These are phyloP conservation scores for Arthrinium phaeospermum DNA, from an alignment of 2,329 filamentous ascomycete species.

Conservation along the genomic window DNA sequence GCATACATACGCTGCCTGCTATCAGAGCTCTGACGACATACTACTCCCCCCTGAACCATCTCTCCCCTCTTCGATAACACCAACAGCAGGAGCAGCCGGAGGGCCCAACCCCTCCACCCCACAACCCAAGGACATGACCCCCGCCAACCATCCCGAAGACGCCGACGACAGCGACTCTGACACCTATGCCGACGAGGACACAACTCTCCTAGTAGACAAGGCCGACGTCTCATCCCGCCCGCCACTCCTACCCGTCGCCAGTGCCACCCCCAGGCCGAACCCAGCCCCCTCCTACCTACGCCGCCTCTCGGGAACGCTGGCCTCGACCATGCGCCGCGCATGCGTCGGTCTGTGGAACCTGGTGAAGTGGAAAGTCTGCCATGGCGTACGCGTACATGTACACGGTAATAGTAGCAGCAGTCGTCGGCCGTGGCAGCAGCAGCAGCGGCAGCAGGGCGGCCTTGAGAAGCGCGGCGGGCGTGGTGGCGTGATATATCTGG, in stretches of 20 bases:
- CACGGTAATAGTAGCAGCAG: too few species aligned
- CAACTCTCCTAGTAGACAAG: not conserved
- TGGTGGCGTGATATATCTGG: not conserved
- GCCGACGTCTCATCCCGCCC: not conserved
- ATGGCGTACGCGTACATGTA: not conserved
- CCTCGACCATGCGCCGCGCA: not conserved
- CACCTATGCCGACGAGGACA: not conserved
- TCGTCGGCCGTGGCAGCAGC: not conserved
- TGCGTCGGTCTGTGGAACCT: not conserved
- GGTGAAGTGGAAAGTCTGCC: not conserved
- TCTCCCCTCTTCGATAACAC: not conserved
- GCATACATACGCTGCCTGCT: too few species aligned
- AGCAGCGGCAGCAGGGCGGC: not conserved
- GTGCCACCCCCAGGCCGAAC: not conserved
- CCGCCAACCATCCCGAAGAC: not conserved
- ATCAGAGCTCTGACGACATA: not conserved
- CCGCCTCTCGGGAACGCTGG: not conserved
- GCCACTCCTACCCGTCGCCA: too few species aligned
- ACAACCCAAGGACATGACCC: not conserved
- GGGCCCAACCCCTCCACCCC: too few species aligned
- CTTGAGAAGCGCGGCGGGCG: not conserved
- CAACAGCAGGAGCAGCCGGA: not conserved
- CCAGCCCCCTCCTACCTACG: not conserved
- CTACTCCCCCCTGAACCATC: not conserved
- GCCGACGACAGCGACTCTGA: not conserved